Evolutionary conservation across 257 asterid genomes (phyloP).

Genomic region (Salvia hispanica): DNA sequence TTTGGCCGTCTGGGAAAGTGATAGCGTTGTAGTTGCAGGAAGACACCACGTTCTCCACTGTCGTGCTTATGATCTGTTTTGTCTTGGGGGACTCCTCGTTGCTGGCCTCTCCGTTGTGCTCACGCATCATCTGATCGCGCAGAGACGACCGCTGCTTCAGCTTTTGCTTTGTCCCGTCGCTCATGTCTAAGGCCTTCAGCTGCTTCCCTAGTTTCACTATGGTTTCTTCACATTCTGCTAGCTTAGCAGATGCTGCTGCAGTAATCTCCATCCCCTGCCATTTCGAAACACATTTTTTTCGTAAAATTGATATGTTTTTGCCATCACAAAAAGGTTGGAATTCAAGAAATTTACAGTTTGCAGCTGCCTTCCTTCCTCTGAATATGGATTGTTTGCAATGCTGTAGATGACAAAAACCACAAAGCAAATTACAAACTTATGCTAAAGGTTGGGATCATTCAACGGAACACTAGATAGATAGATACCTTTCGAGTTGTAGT

Average conservation of each 20-base stretch:
- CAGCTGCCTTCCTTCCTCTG: slow-evolving; percentile 53
- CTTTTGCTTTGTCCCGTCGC: slow-evolving; percentile 38
- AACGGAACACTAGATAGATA: too few relatives aligned
- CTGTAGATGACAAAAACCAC: slow-evolving; percentile 37
- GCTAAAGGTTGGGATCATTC: not conserved
- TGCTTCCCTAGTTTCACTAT: slow-evolving; percentile 74
- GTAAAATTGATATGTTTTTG: too few relatives aligned
- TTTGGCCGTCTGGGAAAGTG: slow-evolving; percentile 26
- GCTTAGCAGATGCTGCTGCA: slow-evolving; percentile 63
- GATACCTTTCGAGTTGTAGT: slow-evolving; percentile 84
- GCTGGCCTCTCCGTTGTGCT: slow-evolving; percentile 44
- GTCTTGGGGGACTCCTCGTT: slow-evolving; percentile 38
- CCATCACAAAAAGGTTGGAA: too few relatives aligned
- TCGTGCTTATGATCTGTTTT: slow-evolving; percentile 37
- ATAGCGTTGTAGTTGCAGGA: not conserved
- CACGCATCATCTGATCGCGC: slow-evolving; percentile 69
- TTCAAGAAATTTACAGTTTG: slow-evolving; percentile 48
- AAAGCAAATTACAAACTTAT: not conserved
- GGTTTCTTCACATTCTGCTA: slow-evolving; percentile 81
- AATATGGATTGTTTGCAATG: slow-evolving; percentile 34
- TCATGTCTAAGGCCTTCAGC: slow-evolving; percentile 54
- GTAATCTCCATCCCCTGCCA: slow-evolving; percentile 80
- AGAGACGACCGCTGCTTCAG: slow-evolving; percentile 59
- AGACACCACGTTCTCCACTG: slow-evolving; percentile 14
- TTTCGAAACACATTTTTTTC: not conserved